Evolutionary conservation across 441 rosid species (phyloP), one percentile per base, ranked within the genome.

Genomic region (Omphalea diandra): DNA sequence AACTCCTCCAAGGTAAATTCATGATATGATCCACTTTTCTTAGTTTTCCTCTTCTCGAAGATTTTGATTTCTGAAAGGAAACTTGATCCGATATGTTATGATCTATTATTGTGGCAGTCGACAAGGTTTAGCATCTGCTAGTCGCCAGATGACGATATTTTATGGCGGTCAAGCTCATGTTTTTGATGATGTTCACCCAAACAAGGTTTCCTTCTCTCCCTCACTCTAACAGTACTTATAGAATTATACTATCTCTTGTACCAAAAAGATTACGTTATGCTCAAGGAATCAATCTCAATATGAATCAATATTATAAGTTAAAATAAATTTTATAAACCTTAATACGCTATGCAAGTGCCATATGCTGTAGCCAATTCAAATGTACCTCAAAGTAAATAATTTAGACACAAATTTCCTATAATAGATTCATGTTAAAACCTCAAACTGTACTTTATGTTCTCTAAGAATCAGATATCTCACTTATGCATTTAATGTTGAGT

Each of bases 91-190:
- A 32, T 50, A 22, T 59, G 5, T 26, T 53, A 27, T 61, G 46
- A 14, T 73, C 36, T 64, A 31, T 52, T 71, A 1, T 79, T 60
- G 36, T 67, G 73, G 68, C 80, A 87, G 88, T 80, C 80, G 68
- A 68, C 88, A 86, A 68, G 86, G 88, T 73, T 77, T 81, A 80
- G 59, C 81, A 18, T 80, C 93, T 1, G 71, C 77, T 40, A 82
- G 89, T 65, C 81, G 86, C 77, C 98, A 92, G 75, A 92, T 94
- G 99, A 94, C 99, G 44, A 90, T 94, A 76, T 94, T 94, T 79
- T 94, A 94, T 70, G 96, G 93, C 4, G 97, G 99, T 77, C 99
- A 90, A 83, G 99, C 99, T 79, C 97, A 90, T 81, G 99, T 94
- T 71, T 94, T 94, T 77, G 99, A 94, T 80, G 95, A 94, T 65